These are phyloP conservation scores for Trichosanthes cucumerina DNA, from an alignment of 306 rosid species.

Conservation along the genomic window DNA sequence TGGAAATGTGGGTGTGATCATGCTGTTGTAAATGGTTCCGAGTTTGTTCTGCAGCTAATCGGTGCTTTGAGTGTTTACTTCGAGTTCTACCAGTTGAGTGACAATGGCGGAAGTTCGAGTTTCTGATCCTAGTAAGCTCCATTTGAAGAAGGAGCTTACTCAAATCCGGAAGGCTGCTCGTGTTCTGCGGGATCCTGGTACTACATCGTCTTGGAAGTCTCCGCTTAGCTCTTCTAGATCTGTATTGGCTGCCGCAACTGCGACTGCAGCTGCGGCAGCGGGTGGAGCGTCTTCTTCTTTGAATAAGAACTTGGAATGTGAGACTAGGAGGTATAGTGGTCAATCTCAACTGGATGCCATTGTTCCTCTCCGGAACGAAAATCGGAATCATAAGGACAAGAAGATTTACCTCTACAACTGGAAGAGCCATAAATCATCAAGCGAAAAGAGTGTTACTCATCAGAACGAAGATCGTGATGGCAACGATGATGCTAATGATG, in stretches of 20 bases:
- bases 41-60: background rate
- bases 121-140: constrained; percentile 73
- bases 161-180: constrained; percentile 96
- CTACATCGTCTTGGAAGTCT: constrained; percentile 83
- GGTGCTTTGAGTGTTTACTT: background rate
- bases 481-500: constrained; percentile 22
- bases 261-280: constrained; percentile 5
- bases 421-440: constrained; percentile 55
- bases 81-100: background rate
- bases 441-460: constrained; percentile 25
- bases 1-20: constrained; percentile 8
- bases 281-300: constrained; percentile 28
- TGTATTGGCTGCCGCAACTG: constrained; percentile 18
- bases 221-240: constrained; percentile 72
- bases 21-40: background rate
- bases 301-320: constrained; percentile 23
- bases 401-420: constrained; percentile 72
- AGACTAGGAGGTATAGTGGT: constrained; percentile 15
- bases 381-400: constrained; percentile 27
- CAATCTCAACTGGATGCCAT: constrained; percentile 18
- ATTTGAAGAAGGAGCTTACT: constrained; percentile 74
- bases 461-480: constrained; percentile 24
- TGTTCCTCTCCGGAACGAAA: background rate
- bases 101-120: constrained; percentile 49
- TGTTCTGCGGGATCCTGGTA: constrained; percentile 85